Evolutionary conservation across 169 alveolate species (phyloP).

Genomic region (Pseudocohnilembus persalinus): DNA sequence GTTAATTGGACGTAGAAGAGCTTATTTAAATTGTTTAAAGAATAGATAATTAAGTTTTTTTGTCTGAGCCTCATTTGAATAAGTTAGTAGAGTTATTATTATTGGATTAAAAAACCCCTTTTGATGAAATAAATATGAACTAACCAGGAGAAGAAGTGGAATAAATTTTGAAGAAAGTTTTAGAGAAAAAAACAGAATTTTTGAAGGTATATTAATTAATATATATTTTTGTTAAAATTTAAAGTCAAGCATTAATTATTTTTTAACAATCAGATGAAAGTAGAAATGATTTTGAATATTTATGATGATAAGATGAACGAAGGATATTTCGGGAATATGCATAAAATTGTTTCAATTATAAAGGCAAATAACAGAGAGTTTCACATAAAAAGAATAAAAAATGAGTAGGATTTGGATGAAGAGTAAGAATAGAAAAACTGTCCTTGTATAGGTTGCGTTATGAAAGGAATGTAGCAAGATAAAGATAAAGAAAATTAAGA

Average conservation of each 20-base stretch:
- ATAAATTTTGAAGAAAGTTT: background rate
- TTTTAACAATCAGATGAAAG: background rate
- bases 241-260: no score
- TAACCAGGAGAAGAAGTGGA: background rate
- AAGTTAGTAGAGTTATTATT: no score
- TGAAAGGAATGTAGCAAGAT: background rate
- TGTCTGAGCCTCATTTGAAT: background rate
- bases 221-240: no score
- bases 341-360: slow-evolving; percentile 9
- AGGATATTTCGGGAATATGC: slow-evolving; percentile 1
- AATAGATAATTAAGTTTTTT: no score
- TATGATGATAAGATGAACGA: background rate
- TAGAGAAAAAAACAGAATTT: background rate
- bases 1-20: no score
- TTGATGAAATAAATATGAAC: background rate
- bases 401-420: background rate
- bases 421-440: no score
- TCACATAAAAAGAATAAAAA: background rate
- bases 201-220: no score
- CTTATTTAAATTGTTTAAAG: background rate
- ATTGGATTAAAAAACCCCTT: background rate
- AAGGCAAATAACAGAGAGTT: slow-evolving; percentile 14
- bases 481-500: background rate
- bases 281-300: background rate
- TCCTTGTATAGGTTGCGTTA: background rate